A percentile compares a stretch with the other conserved stretches of the same genome.
These are phyloP conservation scores for Leishmania guyanensis DNA, from an alignment of 208 protist genomes.

Conservation along the genomic window DNA sequence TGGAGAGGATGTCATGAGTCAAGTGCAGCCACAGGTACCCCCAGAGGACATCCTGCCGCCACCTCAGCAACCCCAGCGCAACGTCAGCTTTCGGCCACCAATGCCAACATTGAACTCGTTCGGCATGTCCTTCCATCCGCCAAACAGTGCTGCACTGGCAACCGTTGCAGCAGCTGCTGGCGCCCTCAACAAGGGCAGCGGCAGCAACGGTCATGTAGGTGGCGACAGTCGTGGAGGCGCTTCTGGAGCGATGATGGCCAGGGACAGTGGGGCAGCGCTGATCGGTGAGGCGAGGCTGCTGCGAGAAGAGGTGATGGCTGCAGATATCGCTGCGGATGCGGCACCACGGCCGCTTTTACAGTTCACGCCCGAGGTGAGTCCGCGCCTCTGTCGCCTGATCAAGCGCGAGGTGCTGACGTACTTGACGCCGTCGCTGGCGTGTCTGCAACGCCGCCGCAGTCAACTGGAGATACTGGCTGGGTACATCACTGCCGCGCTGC, in stretches of 20 bases:
- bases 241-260: neutral
- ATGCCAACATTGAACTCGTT: neutral
- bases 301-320: conserved; percentile 4
- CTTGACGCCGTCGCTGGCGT: conserved; percentile 50
- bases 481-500: conserved; percentile 69
- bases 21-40: neutral
- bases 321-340: conserved; percentile 11
- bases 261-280: neutral
- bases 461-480: conserved; percentile 61
- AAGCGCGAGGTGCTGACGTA: conserved; percentile 68
- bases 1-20: neutral
- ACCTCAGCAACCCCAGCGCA: neutral
- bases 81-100: neutral
- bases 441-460: conserved; percentile 52
- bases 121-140: neutral
- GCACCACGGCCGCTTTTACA: neutral
- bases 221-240: conserved; percentile 6
- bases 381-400: conserved; percentile 53
- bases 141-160: neutral
- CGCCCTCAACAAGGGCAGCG: neutral
- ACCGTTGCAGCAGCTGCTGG: neutral
- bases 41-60: neutral
- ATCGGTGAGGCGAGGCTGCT: neutral
- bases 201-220: neutral
- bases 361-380: conserved; percentile 73